phyloP scores from a whole-genome alignment of 2,329 filamentous ascomycete genomes.

The Lasiodiplodia hormozganensis region DNA sequence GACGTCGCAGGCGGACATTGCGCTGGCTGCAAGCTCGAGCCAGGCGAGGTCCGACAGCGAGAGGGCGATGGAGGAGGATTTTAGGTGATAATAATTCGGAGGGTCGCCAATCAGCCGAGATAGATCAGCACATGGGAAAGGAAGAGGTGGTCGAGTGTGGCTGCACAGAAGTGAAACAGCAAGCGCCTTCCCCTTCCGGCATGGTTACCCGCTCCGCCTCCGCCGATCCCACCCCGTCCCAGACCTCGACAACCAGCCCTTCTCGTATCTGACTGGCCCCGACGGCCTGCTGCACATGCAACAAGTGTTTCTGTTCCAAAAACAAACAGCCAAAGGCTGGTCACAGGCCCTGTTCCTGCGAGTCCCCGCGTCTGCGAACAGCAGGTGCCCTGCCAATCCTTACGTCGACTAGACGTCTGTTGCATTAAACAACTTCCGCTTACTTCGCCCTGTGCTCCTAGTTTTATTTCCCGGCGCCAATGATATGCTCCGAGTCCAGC shows the following conservation, averaged over 20 bases:
- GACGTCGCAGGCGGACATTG: slow-evolving; percentile 13
- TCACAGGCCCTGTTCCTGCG: slow-evolving; percentile 8
- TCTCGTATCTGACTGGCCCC: slow-evolving; percentile 17
- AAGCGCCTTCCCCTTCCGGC: slow-evolving; percentile 21
- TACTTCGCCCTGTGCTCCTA: neutral
- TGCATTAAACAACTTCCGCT: neutral
- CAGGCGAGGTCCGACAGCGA: slow-evolving; percentile 20
- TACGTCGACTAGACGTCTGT: neutral
- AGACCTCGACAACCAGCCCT: neutral
- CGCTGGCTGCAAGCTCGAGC: slow-evolving; percentile 4
- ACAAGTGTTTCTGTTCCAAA: neutral
- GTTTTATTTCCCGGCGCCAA: slow-evolving; percentile 5
- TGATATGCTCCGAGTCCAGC: neutral
- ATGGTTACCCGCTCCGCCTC: slow-evolving; percentile 12
- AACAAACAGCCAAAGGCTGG: neutral
- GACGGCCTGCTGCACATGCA: neutral
- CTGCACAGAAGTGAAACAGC: slow-evolving; percentile 6
- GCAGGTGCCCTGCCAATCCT: slow-evolving; percentile 20
- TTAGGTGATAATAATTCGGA: slow-evolving; percentile 20
- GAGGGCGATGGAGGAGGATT: neutral
- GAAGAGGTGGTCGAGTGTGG: neutral
- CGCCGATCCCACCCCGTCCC: slow-evolving; percentile 13
- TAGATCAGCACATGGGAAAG: slow-evolving; percentile 21
- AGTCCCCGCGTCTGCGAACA: slow-evolving; percentile 4
- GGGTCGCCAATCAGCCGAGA: slow-evolving; percentile 19